Percentiles rank a stretch among this genome's conserved stretches.
phyloP scores from a whole-genome alignment of 2,329 filamentous ascomycete genomes.

The Graphilbum fragrans region DNA sequence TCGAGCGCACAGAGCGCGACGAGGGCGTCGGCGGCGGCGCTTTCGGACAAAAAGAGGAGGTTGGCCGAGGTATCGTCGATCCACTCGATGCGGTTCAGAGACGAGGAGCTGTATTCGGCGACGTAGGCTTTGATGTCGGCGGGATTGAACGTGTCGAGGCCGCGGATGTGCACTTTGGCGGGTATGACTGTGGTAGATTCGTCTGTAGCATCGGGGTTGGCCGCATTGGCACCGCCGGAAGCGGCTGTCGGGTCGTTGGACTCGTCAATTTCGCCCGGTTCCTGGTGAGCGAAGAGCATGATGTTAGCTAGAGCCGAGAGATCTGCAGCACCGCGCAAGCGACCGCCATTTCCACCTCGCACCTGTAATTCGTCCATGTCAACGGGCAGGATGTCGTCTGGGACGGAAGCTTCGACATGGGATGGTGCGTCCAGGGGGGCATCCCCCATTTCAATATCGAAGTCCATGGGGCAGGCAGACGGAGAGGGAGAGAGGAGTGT shows the following conservation, averaged over 20 bases:
- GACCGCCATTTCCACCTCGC: not conserved
- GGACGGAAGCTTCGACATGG: constrained; percentile 15
- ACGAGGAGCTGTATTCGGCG: constrained; percentile 48
- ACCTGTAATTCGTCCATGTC: constrained; percentile 14
- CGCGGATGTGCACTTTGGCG: constrained; percentile 71
- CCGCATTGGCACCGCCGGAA: constrained; percentile 7
- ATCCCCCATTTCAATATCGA: constrained; percentile 62
- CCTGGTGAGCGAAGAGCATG: constrained; percentile 14
- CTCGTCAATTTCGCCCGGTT: constrained; percentile 28
- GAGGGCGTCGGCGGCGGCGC: constrained; percentile 40
- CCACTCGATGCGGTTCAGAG: constrained; percentile 66
- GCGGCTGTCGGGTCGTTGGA: constrained; percentile 10
- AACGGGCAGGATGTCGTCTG: constrained; percentile 18
- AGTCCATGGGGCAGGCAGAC: constrained; percentile 41
- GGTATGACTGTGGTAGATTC: constrained; percentile 17
- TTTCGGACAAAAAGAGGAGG: constrained; percentile 55
- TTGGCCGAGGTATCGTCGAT: constrained; percentile 90
- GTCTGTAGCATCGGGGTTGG: not conserved
- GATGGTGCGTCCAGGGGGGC: constrained; percentile 19
- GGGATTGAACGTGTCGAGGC: constrained; percentile 71
- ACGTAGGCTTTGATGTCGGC: constrained; percentile 69
- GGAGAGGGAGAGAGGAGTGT: not conserved
- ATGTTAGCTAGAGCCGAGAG: not conserved
- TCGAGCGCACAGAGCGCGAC: constrained; percentile 37
- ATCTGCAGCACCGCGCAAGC: too few relatives aligned